Base-by-base conservation (phyloP, 768 basidiomycete species). In the Suillus ampliporus region DNA sequence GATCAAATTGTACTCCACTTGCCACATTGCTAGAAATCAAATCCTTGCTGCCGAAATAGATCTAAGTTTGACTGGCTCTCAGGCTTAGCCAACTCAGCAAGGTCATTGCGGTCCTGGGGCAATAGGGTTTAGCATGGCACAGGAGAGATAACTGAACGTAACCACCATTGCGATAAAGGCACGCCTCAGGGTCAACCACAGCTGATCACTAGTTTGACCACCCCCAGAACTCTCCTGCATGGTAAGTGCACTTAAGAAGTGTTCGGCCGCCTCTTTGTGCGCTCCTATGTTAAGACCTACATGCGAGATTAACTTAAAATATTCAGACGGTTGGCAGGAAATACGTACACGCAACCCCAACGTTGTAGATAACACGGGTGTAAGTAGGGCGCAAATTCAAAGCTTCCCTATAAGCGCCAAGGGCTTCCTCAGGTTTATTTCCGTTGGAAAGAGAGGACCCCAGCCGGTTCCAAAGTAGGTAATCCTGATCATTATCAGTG, bases 341-440 rank as follows among this genome's bases (percentile, higher is more conserved):
- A n/a, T 4, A 86, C 93, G 69, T 71, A 95, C 95, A 99, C 23
- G 96, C 95, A 31, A 99, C 97, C 48, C 96, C 97, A 40, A 99
- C 93, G 70, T 99, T 99, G 73, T 97, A 98, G 26, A 98, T 93
- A 11, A 96, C 97, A 13, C 97, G 89, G 1, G 97, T 99, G 74
- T 97, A 99, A 0, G 95, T 96, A 31, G 97, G 97, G 43, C 95
- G 86, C 52, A 98, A 79, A 69, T 88, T 89, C 28, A 99, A 82
- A 0, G 97, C 97, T 73, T 95, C 89, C 63, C 92, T 84, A 74
- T 99, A 97, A 15, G 90, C 92, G 17, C 90, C 91, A 10, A 95
- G 78, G 4, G 97, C 96, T 74, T 96, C 94, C 75, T 99, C 97
- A 0, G 97, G 95, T 65, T 92, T 91, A 67, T 86, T 93, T 1